Conservation (phyloP, 805 yeast species). For the Saturnispora diversa region DNA sequence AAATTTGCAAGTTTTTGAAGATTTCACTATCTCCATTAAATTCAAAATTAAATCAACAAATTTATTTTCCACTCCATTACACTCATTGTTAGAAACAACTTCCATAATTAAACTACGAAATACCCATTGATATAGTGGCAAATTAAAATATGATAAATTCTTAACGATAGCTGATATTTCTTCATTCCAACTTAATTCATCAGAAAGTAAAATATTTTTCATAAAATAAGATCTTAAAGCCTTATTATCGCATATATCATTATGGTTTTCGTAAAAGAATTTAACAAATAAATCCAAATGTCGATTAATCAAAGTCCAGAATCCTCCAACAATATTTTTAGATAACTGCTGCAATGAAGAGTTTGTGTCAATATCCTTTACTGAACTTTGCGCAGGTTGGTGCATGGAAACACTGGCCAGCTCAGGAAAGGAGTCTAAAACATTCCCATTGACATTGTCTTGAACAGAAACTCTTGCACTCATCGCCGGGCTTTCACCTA, state of each 20-base stretch:
- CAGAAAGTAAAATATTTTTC: not conserved
- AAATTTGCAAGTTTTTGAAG: not conserved
- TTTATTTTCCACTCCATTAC: slow-evolving; percentile 5
- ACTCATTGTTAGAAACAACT: slow-evolving; percentile 11
- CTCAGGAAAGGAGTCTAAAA: slow-evolving; percentile 24
- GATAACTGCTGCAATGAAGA: not conserved
- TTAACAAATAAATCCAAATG: slow-evolving; percentile 18
- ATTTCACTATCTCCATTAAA: slow-evolving; percentile 6
- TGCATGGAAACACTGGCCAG: slow-evolving; percentile 16
- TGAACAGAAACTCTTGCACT: slow-evolving; percentile 13
- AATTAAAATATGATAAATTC: slow-evolving; percentile 32
- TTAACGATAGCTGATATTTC: slow-evolving; percentile 16
- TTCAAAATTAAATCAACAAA: slow-evolving; percentile 8
- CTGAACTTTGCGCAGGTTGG: slow-evolving; percentile 5
- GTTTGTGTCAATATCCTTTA: slow-evolving; percentile 9
- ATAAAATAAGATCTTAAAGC: slow-evolving; percentile 11
- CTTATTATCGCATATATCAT: slow-evolving; percentile 1
- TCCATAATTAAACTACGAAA: slow-evolving; percentile 28
- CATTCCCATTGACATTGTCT: slow-evolving; percentile 21
- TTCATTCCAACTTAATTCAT: slow-evolving; percentile 1
- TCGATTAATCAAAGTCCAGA: slow-evolving; percentile 21
- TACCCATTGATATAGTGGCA: slow-evolving; percentile 36
- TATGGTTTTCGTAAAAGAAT: slow-evolving; percentile 14
- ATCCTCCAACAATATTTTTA: slow-evolving; percentile 15
- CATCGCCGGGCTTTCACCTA: slow-evolving; percentile 1